Evolutionary conservation across 1,284 basidiomycete genomes (phyloP).

Genomic region (Neolentinus lepideus): DNA sequence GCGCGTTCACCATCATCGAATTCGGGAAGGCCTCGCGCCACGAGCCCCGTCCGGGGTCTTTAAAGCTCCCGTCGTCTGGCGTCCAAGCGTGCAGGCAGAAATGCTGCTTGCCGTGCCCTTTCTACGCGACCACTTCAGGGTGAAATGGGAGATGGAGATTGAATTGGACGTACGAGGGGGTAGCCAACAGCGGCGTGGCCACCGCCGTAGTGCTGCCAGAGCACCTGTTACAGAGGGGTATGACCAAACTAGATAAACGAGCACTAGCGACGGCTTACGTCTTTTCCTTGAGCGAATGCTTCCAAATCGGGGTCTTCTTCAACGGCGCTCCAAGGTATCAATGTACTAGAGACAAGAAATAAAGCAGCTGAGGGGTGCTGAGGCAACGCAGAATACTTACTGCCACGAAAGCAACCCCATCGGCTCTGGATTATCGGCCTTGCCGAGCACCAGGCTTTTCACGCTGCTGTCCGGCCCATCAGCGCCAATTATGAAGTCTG

Average conservation of each 20-base stretch:
- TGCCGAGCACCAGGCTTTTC: conserved; percentile 14
- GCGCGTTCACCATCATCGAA: not conserved
- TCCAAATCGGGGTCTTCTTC: not conserved
- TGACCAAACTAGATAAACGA: too few species aligned
- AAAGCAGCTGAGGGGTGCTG: not conserved
- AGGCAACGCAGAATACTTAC: not conserved
- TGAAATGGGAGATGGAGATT: not conserved
- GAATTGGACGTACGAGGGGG: not conserved
- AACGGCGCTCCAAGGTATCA: not conserved
- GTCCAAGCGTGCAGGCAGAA: not conserved
- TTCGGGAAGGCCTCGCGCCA: not conserved
- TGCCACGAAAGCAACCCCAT: conserved; percentile 4
- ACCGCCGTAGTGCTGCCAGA: not conserved
- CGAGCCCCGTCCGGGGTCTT: not conserved
- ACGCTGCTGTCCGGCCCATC: conserved; percentile 19
- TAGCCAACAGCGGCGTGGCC: not conserved
- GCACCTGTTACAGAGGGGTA: too few species aligned
- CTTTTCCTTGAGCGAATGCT: too few species aligned
- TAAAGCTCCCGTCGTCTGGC: not conserved
- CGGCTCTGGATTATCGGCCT: conserved; percentile 5
- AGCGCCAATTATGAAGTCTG: conserved; percentile 24
- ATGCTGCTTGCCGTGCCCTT: not conserved
- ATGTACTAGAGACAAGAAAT: not conserved
- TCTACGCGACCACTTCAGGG: not conserved
- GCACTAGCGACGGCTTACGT: too few species aligned